These are phyloP conservation scores for Flaveria floridana DNA, from an alignment of 140 eudicot species.

Conservation along the genomic window DNA sequence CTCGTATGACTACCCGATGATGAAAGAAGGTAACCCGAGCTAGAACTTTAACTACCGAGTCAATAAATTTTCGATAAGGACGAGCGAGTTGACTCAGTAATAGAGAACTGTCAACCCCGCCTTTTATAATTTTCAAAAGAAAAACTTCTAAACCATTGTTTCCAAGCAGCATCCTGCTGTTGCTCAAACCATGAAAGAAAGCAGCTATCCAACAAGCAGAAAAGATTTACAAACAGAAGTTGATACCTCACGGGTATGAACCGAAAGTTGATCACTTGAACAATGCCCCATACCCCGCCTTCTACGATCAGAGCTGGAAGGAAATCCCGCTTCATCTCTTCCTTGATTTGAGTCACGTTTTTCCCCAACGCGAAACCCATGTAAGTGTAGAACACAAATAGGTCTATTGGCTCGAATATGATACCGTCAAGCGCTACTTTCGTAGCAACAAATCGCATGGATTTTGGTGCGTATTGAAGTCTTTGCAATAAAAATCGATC, in stretches of 20 bases:
- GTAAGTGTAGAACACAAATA: slow-evolving; percentile 82
- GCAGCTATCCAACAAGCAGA: slow-evolving; percentile 88
- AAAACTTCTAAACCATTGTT: slow-evolving; percentile 59
- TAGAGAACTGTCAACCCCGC: slow-evolving; percentile 36
- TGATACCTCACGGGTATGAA: slow-evolving; percentile 76
- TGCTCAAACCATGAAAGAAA: slow-evolving; percentile 92
- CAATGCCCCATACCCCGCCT: slow-evolving; percentile 81
- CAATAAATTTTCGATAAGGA: neutral
- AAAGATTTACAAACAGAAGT: slow-evolving; percentile 84
- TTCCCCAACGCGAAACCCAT: slow-evolving; percentile 91
- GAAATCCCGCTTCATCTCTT: slow-evolving; percentile 82
- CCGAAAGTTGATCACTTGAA: slow-evolving; percentile 82
- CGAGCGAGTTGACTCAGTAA: slow-evolving; percentile 10
- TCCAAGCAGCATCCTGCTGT: slow-evolving; percentile 92
- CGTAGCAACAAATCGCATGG: slow-evolving; percentile 64
- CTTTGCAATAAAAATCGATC: slow-evolving; percentile 57
- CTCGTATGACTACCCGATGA: slow-evolving; percentile 10
- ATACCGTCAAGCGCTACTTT: slow-evolving; percentile 87
- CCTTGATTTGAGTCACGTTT: slow-evolving; percentile 64
- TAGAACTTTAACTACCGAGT: slow-evolving; percentile 10
- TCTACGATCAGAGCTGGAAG: slow-evolving; percentile 77
- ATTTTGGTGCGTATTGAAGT: slow-evolving; percentile 63
- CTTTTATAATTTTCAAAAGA: slow-evolving; percentile 38
- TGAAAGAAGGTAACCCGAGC: slow-evolving; percentile 3
- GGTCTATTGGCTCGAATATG: slow-evolving; percentile 83